Conservation (phyloP, 441 rosid genomes). For the Erysimum cheiri region DNA sequence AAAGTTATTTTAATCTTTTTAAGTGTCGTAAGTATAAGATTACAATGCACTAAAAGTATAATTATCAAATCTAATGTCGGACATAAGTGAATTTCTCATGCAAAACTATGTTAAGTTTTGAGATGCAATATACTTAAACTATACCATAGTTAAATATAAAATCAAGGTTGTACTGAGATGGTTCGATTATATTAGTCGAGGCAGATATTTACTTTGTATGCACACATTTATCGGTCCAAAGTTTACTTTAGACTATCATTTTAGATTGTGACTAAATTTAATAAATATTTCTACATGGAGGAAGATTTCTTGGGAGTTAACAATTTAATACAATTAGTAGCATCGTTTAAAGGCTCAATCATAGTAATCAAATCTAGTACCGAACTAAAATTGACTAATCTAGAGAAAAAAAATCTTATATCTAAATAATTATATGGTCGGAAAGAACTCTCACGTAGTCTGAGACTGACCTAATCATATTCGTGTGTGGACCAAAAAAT, state of each 20-base stretch:
- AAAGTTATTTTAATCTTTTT: not conserved
- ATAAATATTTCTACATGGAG: not conserved
- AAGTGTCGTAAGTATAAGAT: not conserved
- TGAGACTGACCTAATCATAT: conserved; percentile 33
- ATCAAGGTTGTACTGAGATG: not conserved
- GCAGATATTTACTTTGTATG: not conserved
- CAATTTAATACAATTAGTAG: conserved; percentile 14
- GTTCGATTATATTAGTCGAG: not conserved
- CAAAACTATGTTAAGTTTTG: too few species aligned
- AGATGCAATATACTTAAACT: not conserved
- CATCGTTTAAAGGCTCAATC: conserved; percentile 23
- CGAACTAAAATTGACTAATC: conserved; percentile 20
- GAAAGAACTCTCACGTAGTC: conserved; percentile 22
- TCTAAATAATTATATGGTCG: conserved; percentile 32
- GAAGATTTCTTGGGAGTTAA: conserved; percentile 18
- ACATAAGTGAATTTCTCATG: not conserved
- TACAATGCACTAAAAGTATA: not conserved
- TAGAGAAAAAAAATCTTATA: not conserved
- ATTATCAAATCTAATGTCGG: not conserved
- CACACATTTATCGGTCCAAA: conserved; percentile 6
- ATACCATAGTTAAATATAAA: not conserved
- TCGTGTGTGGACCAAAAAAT: conserved; percentile 41
- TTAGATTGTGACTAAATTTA: not conserved
- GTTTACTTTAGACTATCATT: not conserved
- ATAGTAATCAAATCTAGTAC: conserved; percentile 40